A percentile compares a stretch with the other conserved stretches of the same genome.
These are phyloP conservation scores for Daldinia grandis DNA, from an alignment of 495 filamentous ascomycete genomes.

Conservation along the genomic window DNA sequence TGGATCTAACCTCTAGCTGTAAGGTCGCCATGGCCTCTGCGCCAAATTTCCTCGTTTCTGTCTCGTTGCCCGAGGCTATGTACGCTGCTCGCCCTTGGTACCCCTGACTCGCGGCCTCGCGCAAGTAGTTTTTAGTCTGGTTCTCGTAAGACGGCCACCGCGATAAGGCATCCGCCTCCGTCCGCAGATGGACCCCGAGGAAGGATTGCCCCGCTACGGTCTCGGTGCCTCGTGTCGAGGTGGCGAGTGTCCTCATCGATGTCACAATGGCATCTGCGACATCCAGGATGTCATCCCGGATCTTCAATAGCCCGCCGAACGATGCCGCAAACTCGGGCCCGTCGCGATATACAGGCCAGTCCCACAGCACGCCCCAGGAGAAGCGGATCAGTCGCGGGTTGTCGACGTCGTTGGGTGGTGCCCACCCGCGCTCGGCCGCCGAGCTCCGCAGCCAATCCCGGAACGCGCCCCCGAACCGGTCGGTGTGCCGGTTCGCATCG, in stretches of 20 bases:
- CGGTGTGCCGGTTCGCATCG: conserved; percentile 57
- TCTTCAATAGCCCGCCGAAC: conserved; percentile 52
- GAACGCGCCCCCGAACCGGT: conserved; percentile 50
- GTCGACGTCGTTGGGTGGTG: conserved; percentile 14
- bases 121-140: conserved; percentile 50
- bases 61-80: conserved; percentile 53
- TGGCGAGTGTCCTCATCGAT: conserved; percentile 44
- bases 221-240: conserved; percentile 3
- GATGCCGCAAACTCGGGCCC: conserved; percentile 53
- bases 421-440: conserved; percentile 39
- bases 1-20: conserved; percentile 44
- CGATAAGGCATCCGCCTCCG: conserved; percentile 53
- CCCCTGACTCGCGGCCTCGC: conserved; percentile 34
- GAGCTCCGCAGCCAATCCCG: conserved; percentile 33
- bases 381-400: conserved; percentile 50
- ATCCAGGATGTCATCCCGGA: conserved; percentile 50
- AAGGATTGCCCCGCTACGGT: conserved; percentile 26
- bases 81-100: conserved; percentile 48
- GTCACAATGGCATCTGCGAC: conserved; percentile 43
- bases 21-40: conserved; percentile 30
- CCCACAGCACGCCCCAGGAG: conserved; percentile 57
- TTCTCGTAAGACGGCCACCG: conserved; percentile 54
- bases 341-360: conserved; percentile 55
- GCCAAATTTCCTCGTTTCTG: conserved; percentile 47
- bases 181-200: conserved; percentile 52